Base-by-base conservation (phyloP, 202 grass and related monocot genomes). In the Digitaria exilis region DNA sequence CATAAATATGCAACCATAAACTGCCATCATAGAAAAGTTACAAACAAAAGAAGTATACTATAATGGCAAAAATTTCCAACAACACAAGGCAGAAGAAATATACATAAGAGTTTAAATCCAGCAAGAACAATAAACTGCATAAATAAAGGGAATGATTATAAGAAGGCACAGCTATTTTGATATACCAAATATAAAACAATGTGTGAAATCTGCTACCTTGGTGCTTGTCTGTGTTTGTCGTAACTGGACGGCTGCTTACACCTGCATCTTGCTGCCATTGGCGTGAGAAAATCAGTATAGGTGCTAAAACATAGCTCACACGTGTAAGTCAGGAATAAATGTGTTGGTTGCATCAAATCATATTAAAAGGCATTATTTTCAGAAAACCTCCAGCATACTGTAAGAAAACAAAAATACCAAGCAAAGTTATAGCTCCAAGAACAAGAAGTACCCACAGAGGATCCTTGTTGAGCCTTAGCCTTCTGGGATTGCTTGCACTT, bases 401-500 rank as follows among this genome's bases (percentile, higher is more conserved):
- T 15, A 77, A 82, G 61, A 45, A 7, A 62, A 68, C 61, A 78
- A 10, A 57, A 81, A 56, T 39, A 76, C 14, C 44, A 35, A 45
- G 16, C 22, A 69, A 31, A 8, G 55, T 60, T 25, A 28, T 25
- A 28, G 75, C 18, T 63, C 37, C 37, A 39, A 39, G 37, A 39
- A 39, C 21, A 60, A 42, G 18, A 22, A 79, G 41, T 71, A 83
- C 74, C 80, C 76, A 73, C 72, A 35, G 56, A 89, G 9, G 57
- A 82, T 76, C 81, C 86, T 68, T 83, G 88, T 49, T 87, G 86
- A 82, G 80, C 60, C 84, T 88, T 94, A 35, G 73, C 78, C 46
- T 86, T 91, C 64, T 89, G 89, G 6, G 92, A 77, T 75, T 94
- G 86, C 84, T 94, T 90, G 60, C 89, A 94, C 51, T 91, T 94